Evolutionary conservation across 176 grass and related monocot genomes (phyloP), one percentile per base, ranked within the genome.

Genomic region (Elaeis guineensis): DNA sequence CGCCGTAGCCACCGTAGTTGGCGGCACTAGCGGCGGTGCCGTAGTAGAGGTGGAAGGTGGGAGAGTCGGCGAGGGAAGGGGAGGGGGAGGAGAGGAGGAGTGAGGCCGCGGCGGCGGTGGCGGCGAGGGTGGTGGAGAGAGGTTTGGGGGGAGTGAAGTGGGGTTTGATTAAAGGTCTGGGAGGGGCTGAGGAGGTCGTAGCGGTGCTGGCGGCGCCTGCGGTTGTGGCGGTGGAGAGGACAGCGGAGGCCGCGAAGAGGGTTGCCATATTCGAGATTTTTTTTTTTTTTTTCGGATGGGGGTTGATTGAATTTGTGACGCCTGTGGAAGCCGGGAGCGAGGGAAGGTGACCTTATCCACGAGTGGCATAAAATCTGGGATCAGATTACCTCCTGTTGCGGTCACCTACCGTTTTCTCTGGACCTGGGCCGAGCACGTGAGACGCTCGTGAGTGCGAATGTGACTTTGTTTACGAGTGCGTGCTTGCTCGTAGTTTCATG

Each of bases 1-100:
- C 87, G 28, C 92, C 92, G 74, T 91, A 97, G 35, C 87, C 87
- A 20, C 87, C 93, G 70, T 97, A 97, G 82, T 97, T 97, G 51
- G 93, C 84, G 19, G 90, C 83, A 71, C 86, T 90, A 55, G 82
- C 78, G 14, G 86, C 82, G 35, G 86, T 90, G 59, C 82, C 86
- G 82, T 90, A 90, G 86, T 90, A 90, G 5, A 76, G 51, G 49
- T 21, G 63, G 78, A 82, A 85, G 39, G 74, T 44, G 11, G 35
- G 66, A 0, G 78, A 51, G 18, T 76, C 71, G 0, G 67, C 78
- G 53, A 30, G 69, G 53, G 65, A 80, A 2, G 60, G 54, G 0
- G 70, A 55, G 16, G 54, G 32, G 0, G 72, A 30, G 26, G 73
- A 59, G 32, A 77, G 51, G 6, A 76, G 63, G 1, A 85, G 72